A percentile compares a stretch with the other conserved stretches of the same genome.
Evolutionary conservation across 768 basidiomycete species (phyloP).

Genomic region (Tulasnella sp.): DNA sequence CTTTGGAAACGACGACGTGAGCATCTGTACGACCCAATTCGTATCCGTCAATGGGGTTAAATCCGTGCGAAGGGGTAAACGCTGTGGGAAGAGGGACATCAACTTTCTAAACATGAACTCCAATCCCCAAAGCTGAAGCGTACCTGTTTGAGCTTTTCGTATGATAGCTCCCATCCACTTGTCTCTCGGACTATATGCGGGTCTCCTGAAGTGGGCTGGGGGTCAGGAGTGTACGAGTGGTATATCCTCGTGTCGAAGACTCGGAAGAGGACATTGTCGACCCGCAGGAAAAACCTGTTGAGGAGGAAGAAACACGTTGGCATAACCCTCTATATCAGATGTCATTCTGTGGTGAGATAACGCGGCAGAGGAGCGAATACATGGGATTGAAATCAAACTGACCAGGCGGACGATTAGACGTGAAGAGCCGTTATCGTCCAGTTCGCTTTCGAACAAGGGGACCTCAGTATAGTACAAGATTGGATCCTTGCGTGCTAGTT

Average conservation of each 20-base stretch:
- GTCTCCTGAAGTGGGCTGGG: constrained; percentile 33
- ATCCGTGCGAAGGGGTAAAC: constrained; percentile 64
- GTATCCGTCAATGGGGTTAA: constrained; percentile 81
- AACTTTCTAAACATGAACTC: not conserved
- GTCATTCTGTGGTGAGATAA: not conserved
- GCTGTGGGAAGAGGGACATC: constrained; percentile 30
- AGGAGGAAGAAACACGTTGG: constrained; percentile 89
- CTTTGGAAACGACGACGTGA: constrained; percentile 40
- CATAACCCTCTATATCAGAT: constrained; percentile 74
- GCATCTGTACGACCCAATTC: constrained; percentile 60
- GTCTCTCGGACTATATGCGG: constrained; percentile 66
- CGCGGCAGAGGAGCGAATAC: not conserved
- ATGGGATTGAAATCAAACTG: constrained; percentile 28
- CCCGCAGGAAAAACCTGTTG: constrained; percentile 80
- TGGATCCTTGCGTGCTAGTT: constrained; percentile 82
- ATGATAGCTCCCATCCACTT: constrained; percentile 86
- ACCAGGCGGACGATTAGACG: constrained; percentile 79
- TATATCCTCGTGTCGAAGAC: constrained; percentile 82
- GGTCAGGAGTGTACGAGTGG: constrained; percentile 49
- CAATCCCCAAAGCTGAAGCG: not conserved
- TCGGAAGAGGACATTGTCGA: constrained; percentile 91
- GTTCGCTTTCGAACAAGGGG: constrained; percentile 88
- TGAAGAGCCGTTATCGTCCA: constrained; percentile 94
- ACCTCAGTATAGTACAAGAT: constrained; percentile 98
- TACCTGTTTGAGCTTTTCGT: constrained; percentile 69